These are phyloP conservation scores for Saturnispora sanitii DNA, from an alignment of 805 yeast species.

Conservation along the genomic window DNA sequence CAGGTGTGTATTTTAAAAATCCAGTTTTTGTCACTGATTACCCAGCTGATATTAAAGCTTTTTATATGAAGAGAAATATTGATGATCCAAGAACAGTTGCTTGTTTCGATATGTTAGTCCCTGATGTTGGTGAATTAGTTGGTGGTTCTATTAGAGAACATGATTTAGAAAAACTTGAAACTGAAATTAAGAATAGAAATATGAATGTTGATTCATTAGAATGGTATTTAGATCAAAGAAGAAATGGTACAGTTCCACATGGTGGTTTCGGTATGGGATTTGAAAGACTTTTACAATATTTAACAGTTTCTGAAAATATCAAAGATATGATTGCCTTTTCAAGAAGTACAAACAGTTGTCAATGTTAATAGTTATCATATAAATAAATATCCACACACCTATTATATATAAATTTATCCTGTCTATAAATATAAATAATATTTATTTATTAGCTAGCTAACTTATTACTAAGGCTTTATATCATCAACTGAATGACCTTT, in stretches of 20 bases:
- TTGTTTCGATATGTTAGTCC: constrained; percentile 82
- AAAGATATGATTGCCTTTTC: constrained; percentile 86
- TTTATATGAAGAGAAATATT: constrained; percentile 67
- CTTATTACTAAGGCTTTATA: too few species aligned
- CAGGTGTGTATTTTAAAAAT: constrained; percentile 52
- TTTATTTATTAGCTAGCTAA: too few species aligned
- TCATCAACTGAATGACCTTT: constrained; percentile 58
- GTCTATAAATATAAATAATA: background rate
- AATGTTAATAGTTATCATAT: constrained; percentile 35
- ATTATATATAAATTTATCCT: background rate
- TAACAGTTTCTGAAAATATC: constrained; percentile 67
- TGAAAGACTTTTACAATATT: constrained; percentile 70
- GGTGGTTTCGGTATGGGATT: constrained; percentile 97
- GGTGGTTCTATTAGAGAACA: constrained; percentile 95
- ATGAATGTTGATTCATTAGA: constrained; percentile 53
- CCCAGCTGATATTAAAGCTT: constrained; percentile 72
- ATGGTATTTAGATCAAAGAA: constrained; percentile 75
- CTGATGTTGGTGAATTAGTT: constrained; percentile 85
- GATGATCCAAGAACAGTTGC: constrained; percentile 53
- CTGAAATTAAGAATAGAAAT: constrained; percentile 40
- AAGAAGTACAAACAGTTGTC: constrained; percentile 50
- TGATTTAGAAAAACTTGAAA: constrained; percentile 34
- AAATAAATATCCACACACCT: too few species aligned
- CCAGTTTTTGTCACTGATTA: constrained; percentile 90
- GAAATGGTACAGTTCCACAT: constrained; percentile 79